A percentile compares a stretch with the other conserved stretches of the same genome.
Evolutionary conservation across 2,329 filamentous ascomycete species (phyloP).

Genomic region (Curvularia verruculosa): DNA sequence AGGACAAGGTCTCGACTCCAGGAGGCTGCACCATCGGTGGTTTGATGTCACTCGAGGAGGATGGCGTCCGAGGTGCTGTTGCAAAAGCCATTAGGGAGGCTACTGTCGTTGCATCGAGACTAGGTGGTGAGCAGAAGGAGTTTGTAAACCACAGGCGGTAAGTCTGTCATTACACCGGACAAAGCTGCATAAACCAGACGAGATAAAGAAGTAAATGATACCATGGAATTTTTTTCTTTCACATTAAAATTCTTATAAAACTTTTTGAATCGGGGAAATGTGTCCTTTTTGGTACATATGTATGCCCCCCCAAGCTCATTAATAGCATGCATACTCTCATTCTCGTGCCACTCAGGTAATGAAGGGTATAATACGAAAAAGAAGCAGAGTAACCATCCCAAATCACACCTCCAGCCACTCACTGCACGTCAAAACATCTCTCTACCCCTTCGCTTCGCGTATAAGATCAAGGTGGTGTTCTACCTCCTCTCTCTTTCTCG

Average conservation of each 20-base stretch:
- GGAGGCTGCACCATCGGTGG: slow-evolving; percentile 81
- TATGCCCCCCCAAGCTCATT: neutral
- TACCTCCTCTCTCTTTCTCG: slow-evolving; percentile 38
- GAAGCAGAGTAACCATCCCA: slow-evolving; percentile 12
- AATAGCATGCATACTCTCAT: slow-evolving; percentile 1
- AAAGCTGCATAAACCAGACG: neutral
- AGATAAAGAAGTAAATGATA: slow-evolving; percentile 10
- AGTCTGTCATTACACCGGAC: neutral
- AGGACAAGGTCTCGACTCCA: slow-evolving; percentile 78
- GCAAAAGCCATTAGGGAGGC: slow-evolving; percentile 73
- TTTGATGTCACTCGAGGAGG: slow-evolving; percentile 75
- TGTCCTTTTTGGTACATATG: neutral
- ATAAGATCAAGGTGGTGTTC: neutral
- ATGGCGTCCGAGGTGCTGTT: slow-evolving; percentile 69
- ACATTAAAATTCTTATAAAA: neutral
- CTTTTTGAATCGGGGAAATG: neutral
- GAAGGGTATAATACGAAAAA: slow-evolving; percentile 28
- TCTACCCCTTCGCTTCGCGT: neutral
- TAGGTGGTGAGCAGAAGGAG: slow-evolving; percentile 61
- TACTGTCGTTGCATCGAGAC: slow-evolving; percentile 70
- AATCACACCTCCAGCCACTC: neutral
- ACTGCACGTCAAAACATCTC: neutral
- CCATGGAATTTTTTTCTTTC: slow-evolving; percentile 6
- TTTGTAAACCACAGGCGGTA: slow-evolving; percentile 53
- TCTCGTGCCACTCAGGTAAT: neutral